Conservation (phyloP, 75 land plant species). For the Picea glauca region DNA sequence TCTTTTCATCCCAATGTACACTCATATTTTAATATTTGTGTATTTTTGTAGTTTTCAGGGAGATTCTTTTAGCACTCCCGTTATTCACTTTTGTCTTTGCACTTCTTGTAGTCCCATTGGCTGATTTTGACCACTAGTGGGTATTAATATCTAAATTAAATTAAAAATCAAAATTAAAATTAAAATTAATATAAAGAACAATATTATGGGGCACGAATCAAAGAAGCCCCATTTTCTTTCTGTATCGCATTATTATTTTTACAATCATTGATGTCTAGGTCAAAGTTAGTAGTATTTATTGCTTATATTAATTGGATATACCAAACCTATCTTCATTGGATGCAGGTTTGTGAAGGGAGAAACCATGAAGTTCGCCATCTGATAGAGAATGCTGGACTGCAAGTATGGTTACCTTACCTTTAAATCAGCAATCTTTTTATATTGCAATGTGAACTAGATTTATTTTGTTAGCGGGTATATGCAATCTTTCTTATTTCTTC, state of each 20-base stretch:
- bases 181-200: neutral
- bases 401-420: constrained; percentile 1
- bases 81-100: no score
- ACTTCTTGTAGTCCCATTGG: no score
- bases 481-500: neutral
- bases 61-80: no score
- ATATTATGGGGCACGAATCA: neutral
- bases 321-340: neutral
- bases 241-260: neutral
- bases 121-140: no score
- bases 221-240: neutral
- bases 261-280: neutral
- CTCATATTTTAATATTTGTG: no score
- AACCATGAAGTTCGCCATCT: constrained; percentile 97
- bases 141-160: no score
- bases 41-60: no score
- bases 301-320: neutral
- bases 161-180: no score
- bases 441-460: no score
- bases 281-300: neutral
- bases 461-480: no score
- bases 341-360: constrained; percentile 95
- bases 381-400: constrained; percentile 87
- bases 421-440: no score
- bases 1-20: no score